Evolutionary conservation across 192 early-diverging fungal species (phyloP).

Genomic region (Dissophora ornata): DNA sequence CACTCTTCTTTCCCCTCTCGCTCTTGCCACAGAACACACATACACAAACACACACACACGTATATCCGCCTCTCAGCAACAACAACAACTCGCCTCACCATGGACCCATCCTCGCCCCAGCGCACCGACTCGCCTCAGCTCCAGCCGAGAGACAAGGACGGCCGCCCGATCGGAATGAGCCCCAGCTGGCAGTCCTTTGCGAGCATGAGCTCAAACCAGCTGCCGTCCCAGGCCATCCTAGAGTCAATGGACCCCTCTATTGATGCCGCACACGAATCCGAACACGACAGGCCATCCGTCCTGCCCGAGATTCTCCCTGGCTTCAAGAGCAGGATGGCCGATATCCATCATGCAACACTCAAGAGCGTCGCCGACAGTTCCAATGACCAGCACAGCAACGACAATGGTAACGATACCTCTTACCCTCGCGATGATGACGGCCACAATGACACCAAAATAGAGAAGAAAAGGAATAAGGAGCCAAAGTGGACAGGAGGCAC

Average conservation of each 20-base stretch:
- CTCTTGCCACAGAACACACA: too few species aligned
- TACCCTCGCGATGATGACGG: neutral
- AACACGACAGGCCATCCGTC: constrained; percentile 39
- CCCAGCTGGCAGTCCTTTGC: constrained; percentile 30
- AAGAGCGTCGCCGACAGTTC: constrained; percentile 16
- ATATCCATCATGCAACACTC: constrained; percentile 38
- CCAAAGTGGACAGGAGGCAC: constrained; percentile 32
- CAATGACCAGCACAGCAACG: neutral
- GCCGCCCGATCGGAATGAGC: too few species aligned
- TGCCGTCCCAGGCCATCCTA: constrained; percentile 9
- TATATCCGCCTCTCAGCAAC: too few species aligned
- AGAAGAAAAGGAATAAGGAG: too few species aligned
- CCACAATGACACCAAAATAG: neutral
- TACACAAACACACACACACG: too few species aligned
- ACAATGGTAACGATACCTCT: neutral
- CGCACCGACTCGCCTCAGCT: too few species aligned
- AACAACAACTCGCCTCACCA: too few species aligned
- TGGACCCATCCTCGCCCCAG: too few species aligned
- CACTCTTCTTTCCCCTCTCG: too few species aligned
- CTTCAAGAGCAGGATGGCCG: constrained; percentile 38
- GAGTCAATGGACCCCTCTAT: neutral
- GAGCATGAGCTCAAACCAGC: constrained; percentile 33
- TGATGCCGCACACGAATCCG: constrained; percentile 7
- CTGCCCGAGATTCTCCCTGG: constrained; percentile 47
- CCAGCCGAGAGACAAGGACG: too few species aligned